These are phyloP conservation scores for Ormosia emarginata DNA, from an alignment of 306 rosid species.

Conservation along the genomic window DNA sequence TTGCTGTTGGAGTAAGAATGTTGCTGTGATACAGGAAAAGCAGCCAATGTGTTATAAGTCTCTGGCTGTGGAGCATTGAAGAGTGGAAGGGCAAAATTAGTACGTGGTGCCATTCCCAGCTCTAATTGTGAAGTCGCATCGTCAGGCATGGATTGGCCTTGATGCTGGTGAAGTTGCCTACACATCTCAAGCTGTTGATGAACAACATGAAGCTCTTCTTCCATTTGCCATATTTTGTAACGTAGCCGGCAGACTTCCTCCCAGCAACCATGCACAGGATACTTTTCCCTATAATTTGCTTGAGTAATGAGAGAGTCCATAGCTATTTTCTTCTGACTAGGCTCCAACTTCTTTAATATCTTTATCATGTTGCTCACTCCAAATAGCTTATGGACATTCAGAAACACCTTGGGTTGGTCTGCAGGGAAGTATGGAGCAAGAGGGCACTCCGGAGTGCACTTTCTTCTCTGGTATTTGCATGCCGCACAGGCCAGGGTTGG, in stretches of 20 bases:
- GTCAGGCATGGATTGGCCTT: constrained; percentile 29
- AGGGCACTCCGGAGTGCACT: constrained; percentile 60
- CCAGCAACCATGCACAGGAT: constrained; percentile 65
- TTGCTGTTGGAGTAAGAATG: constrained; percentile 47
- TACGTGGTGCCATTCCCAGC: constrained; percentile 54
- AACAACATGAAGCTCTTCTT: constrained; percentile 61
- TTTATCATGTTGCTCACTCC: constrained; percentile 70
- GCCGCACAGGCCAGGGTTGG: constrained; percentile 76
- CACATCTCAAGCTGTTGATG: constrained; percentile 51
- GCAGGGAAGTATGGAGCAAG: constrained; percentile 75
- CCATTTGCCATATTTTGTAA: constrained; percentile 38
- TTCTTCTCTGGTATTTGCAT: constrained; percentile 66
- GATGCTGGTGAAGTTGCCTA: constrained; percentile 46
- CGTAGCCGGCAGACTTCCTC: constrained; percentile 47
- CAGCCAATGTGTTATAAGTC: constrained; percentile 19
- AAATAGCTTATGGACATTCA: constrained; percentile 65
- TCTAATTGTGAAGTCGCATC: constrained; percentile 55
- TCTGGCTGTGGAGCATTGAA: constrained; percentile 36
- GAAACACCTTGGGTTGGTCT: constrained; percentile 61
- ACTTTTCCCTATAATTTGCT: constrained; percentile 49
- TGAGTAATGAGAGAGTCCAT: constrained; percentile 69
- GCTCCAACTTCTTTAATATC: constrained; percentile 39
- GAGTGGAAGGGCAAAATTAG: constrained; percentile 24
- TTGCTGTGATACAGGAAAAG: constrained; percentile 44
- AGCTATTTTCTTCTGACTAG: constrained; percentile 40